Evolutionary conservation across 2,329 filamentous ascomycete genomes (phyloP).

Genomic region (Exserohilum rostratum): DNA sequence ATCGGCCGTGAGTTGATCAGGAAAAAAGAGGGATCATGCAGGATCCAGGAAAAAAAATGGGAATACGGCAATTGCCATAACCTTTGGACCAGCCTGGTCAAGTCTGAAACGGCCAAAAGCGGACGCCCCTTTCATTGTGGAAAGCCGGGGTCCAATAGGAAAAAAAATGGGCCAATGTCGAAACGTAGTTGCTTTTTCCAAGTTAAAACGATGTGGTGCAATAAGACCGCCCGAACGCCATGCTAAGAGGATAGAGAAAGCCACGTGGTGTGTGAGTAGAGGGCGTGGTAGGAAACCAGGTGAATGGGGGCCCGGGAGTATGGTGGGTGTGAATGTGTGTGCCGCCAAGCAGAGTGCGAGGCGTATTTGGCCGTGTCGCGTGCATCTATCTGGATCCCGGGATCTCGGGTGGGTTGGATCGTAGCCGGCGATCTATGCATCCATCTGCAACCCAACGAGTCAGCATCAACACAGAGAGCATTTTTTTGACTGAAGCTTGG

Average conservation of each 20-base stretch:
- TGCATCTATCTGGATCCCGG: constrained; percentile 13
- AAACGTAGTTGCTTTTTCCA: constrained; percentile 26
- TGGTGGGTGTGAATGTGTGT: background rate
- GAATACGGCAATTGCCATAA: constrained; percentile 1
- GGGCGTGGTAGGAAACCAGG: no score
- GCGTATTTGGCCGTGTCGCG: constrained; percentile 13
- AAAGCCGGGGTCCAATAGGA: constrained; percentile 24
- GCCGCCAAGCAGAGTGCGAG: constrained; percentile 20
- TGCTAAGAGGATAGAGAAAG: constrained; percentile 38
- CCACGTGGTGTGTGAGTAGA: constrained; percentile 10
- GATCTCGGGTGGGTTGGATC: constrained; percentile 25
- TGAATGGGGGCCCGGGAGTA: background rate
- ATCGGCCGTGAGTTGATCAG: constrained; percentile 21
- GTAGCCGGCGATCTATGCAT: constrained; percentile 36
- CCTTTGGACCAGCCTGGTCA: constrained; percentile 27
- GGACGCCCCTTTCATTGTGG: constrained; percentile 41
- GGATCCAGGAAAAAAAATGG: background rate
- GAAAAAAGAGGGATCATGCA: constrained; percentile 9
- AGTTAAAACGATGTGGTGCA: constrained; percentile 26
- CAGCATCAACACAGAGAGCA: constrained; percentile 28
- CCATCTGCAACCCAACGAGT: constrained; percentile 29
- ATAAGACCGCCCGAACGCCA: constrained; percentile 41
- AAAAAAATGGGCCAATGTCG: constrained; percentile 28
- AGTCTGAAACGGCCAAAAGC: constrained; percentile 38
- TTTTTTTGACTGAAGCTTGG: constrained; percentile 13